Evolutionary conservation across 805 yeast species (phyloP).

Genomic region (Clavispora phyllophila): DNA sequence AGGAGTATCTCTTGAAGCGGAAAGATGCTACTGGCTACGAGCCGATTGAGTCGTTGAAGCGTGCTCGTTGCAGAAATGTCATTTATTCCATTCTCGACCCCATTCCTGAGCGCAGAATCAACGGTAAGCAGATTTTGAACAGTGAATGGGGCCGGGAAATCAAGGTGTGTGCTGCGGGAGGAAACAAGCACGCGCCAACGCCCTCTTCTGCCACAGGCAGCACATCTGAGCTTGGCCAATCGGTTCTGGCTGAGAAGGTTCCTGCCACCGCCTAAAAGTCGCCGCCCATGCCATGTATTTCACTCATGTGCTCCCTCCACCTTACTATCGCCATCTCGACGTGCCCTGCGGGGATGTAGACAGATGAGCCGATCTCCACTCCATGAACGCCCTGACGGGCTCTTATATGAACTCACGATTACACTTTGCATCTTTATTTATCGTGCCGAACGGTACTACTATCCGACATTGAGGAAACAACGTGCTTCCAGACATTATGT

Average conservation of each 20-base stretch:
- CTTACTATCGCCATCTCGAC: background rate
- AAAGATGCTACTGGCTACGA: slow-evolving; percentile 83
- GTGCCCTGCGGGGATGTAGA: background rate
- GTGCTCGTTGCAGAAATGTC: slow-evolving; percentile 89
- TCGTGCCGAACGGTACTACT: background rate
- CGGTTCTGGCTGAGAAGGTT: background rate
- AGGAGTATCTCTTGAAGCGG: slow-evolving; percentile 68
- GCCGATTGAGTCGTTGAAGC: slow-evolving; percentile 80
- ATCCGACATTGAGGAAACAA: background rate
- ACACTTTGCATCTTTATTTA: background rate
- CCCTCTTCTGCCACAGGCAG: background rate
- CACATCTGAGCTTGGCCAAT: background rate
- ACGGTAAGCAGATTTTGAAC: slow-evolving; percentile 79
- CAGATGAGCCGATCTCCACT: background rate
- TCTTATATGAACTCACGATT: background rate
- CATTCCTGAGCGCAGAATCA: slow-evolving; percentile 78
- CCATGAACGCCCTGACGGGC: background rate
- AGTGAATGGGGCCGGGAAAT: slow-evolving; percentile 97
- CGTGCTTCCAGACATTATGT: background rate
- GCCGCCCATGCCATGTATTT: too few species aligned
- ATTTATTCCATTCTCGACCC: slow-evolving; percentile 93
- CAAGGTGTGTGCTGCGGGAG: slow-evolving; percentile 69
- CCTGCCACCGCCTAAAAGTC: background rate
- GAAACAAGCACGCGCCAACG: slow-evolving; percentile 14
- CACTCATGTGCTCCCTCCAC: background rate